A percentile compares a stretch with the other conserved stretches of the same genome.
Conservation (phyloP, 208 protist species). For the Acanthamoeba sp. region DNA sequence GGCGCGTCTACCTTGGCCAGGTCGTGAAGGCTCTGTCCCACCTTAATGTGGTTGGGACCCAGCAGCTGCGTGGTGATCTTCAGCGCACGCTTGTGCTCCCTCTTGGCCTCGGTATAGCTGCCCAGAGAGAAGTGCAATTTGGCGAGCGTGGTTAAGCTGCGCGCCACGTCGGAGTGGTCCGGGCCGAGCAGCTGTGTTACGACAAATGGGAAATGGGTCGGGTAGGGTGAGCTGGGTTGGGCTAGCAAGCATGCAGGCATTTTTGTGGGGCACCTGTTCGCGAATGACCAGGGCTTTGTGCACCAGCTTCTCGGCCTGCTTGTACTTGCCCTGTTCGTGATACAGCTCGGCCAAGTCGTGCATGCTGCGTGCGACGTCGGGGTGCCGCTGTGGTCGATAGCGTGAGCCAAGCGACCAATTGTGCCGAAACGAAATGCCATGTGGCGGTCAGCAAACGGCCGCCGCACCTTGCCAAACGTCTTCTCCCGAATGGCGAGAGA, state of each 20-base stretch:
- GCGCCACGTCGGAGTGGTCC: slow-evolving; percentile 72
- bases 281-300: slow-evolving; percentile 70
- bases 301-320: slow-evolving; percentile 69
- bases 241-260: neutral
- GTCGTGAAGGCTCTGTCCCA: slow-evolving; percentile 57
- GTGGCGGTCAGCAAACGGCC: neutral
- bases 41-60: slow-evolving; percentile 72
- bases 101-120: slow-evolving; percentile 66
- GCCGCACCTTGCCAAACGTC: slow-evolving; percentile 75
- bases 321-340: slow-evolving; percentile 76
- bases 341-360: slow-evolving; percentile 76
- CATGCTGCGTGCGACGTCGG: slow-evolving; percentile 62
- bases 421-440: neutral
- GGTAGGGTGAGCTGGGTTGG: neutral
- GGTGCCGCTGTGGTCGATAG: slow-evolving; percentile 29
- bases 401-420: neutral
- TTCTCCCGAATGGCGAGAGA: slow-evolving; percentile 68
- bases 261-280: slow-evolving; percentile 4
- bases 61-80: slow-evolving; percentile 71
- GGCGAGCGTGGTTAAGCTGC: slow-evolving; percentile 60
- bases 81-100: slow-evolving; percentile 62
- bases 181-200: slow-evolving; percentile 38
- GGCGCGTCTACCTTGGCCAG: slow-evolving; percentile 27
- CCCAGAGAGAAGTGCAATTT: slow-evolving; percentile 73
- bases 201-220: neutral